A percentile compares a stretch with the other conserved stretches of the same genome.
Conservation (phyloP, 331 rosid genomes). For the Acacia pycnantha region DNA sequence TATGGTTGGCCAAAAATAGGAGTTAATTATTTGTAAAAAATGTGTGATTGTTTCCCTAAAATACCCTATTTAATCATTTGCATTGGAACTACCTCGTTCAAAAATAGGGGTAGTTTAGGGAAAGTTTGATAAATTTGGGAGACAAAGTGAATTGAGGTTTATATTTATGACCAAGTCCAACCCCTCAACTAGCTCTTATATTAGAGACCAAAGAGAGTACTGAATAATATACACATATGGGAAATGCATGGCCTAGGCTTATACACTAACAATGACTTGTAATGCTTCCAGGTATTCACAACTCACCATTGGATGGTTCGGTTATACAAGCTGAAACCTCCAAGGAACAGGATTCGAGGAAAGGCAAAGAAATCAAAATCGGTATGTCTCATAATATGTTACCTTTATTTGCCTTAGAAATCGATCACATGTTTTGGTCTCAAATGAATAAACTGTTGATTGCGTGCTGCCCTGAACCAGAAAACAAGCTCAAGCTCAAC, state of each 20-base stretch:
- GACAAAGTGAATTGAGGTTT: neutral
- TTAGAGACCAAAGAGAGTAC: fast-evolving
- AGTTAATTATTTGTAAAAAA: too few species aligned
- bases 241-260: neutral
- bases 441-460: neutral
- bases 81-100: too few species aligned
- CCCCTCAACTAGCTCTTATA: neutral
- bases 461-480: conserved; percentile 33
- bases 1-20: too few species aligned
- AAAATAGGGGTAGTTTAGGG: neutral
- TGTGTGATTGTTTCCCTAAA: neutral
- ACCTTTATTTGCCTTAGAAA: neutral
- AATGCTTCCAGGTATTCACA: conserved; percentile 77
- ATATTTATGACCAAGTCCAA: too few species aligned
- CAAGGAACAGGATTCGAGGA: conserved; percentile 89
- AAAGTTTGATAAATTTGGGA: too few species aligned
- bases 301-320: conserved; percentile 99
- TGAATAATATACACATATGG: neutral
- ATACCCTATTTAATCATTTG: too few species aligned
- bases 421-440: conserved; percentile 10
- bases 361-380: conserved; percentile 75
- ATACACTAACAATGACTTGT: conserved; percentile 12
- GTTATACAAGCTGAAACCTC: conserved; percentile 89
- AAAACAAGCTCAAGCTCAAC: conserved; percentile 56
- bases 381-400: conserved; percentile 41